phyloP scores from a whole-genome alignment of 352 stramenopile species.

The Pythium chondricola region DNA sequence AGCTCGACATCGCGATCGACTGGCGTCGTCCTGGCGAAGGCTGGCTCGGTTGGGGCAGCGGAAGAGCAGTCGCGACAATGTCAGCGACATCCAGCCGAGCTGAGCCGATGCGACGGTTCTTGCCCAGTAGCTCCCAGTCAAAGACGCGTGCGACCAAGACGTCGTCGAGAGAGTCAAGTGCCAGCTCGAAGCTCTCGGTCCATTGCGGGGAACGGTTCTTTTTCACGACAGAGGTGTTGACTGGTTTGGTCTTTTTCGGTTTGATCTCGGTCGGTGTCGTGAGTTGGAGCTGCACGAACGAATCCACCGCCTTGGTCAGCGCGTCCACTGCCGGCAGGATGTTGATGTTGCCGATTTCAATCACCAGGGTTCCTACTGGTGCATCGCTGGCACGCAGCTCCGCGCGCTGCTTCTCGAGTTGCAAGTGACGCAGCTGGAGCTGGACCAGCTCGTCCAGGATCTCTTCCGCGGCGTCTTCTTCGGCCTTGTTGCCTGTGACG shows the following conservation, averaged over 20 bases:
- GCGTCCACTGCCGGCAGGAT: conserved; percentile 55
- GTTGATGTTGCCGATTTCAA: conserved; percentile 60
- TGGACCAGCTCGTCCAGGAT: conserved; percentile 50
- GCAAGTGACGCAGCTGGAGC: conserved; percentile 26
- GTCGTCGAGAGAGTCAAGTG: conserved; percentile 41
- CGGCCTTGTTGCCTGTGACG: conserved; percentile 56
- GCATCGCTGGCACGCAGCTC: conserved; percentile 21
- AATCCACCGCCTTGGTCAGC: conserved; percentile 44
- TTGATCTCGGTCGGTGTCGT: neutral
- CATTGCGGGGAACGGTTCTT: conserved; percentile 57
- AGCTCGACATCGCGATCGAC: too few species aligned
- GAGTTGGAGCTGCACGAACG: conserved; percentile 43
- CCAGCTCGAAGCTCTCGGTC: conserved; percentile 55
- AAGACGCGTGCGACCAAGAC: conserved; percentile 38
- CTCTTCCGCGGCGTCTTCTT: conserved; percentile 67
- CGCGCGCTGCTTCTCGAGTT: conserved; percentile 37
- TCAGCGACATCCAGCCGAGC: conserved; percentile 36
- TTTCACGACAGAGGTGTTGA: conserved; percentile 55
- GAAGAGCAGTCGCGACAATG: conserved; percentile 32
- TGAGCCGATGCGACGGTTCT: conserved; percentile 44
- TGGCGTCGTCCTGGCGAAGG: neutral
- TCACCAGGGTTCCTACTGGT: conserved; percentile 33
- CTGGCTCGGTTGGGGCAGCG: neutral
- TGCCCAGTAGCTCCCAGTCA: conserved; percentile 45
- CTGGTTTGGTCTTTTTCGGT: conserved; percentile 8